Evolutionary conservation across 129 eudicot genomes (phyloP).

Genomic region (Apium graveolens): DNA sequence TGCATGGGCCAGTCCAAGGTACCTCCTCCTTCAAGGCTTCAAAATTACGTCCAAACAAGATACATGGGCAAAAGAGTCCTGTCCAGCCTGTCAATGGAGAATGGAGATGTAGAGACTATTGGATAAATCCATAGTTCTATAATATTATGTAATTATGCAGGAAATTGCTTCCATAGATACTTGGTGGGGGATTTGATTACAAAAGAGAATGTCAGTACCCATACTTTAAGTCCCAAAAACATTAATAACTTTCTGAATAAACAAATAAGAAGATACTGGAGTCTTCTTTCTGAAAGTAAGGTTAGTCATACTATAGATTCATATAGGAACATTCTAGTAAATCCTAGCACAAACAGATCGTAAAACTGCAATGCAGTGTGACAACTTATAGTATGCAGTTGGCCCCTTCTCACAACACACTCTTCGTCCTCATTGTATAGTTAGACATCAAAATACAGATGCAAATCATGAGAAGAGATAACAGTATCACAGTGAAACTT

Average conservation of each 20-base stretch:
- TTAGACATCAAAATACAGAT: background rate
- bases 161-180: background rate
- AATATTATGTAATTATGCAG: background rate
- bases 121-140: background rate
- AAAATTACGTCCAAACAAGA: conserved; percentile 81
- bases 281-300: background rate
- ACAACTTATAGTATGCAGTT: background rate
- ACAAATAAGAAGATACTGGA: background rate
- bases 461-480: background rate
- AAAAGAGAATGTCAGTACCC: background rate
- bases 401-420: background rate
- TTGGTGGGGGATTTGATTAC: background rate
- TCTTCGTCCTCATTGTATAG: background rate
- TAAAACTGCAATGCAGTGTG: background rate
- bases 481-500: background rate
- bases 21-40: conserved; percentile 78
- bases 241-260: background rate
- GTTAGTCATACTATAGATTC: background rate
- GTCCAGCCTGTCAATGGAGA: conserved; percentile 53
- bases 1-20: conserved; percentile 71
- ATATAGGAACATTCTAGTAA: background rate
- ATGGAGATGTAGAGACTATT: conserved; percentile 6
- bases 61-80: conserved; percentile 92
- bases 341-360: background rate
- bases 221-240: background rate